Evolutionary conservation across 495 filamentous ascomycete species (phyloP), one percentile per base, ranked within the genome.

Genomic region (Neurospora africana): DNA sequence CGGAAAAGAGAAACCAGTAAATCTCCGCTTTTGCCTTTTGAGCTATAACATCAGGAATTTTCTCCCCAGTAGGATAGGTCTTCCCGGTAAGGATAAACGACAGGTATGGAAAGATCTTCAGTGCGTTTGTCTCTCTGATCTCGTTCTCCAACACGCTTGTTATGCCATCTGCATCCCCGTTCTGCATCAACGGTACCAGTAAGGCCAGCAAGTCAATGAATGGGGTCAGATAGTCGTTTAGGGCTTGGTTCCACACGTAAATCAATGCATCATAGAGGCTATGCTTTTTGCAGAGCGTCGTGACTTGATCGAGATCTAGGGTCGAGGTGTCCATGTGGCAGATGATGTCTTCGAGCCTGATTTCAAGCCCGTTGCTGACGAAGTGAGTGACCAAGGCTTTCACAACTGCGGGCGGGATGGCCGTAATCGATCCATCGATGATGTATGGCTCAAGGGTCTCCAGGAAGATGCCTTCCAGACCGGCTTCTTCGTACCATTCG

Each of bases 31-130:
- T 98, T 4, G 94, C 93, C 75, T 87, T 88, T 5, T 83, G 82
- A 8, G 93, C 90, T 61, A 92, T 86, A 41, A 82, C 83, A 21
- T 95, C 91, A 2, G 86, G 81, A 80, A 97, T 87, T 5, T 82
- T 77, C 47, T 91, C 89, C 8, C 92, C 96, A 0, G 92, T 95
- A 4, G 95, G 95, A 79, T 99, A 99, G 11, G 94, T 82, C 35
- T 96, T 89, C 15, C 94, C 92, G 10, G 95, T 98, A 72, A 98
- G 85, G n/a, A 90, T 88, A 76, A 96, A 98, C 0, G 95, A 95
- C 21, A 99, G 86, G 76, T 97, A 99, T 1, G 95, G 93, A 74
- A 98, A 99, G 73, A 98, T 90, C 80, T 98, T 98, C 78, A 91
- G 87, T 5, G 92, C 93, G 77, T 93, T 93, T 23, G 86, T 83